A percentile compares a stretch with the other conserved stretches of the same genome.
These are phyloP conservation scores for Dioszegia hungarica DNA, from an alignment of 768 basidiomycete species.

Conservation along the genomic window DNA sequence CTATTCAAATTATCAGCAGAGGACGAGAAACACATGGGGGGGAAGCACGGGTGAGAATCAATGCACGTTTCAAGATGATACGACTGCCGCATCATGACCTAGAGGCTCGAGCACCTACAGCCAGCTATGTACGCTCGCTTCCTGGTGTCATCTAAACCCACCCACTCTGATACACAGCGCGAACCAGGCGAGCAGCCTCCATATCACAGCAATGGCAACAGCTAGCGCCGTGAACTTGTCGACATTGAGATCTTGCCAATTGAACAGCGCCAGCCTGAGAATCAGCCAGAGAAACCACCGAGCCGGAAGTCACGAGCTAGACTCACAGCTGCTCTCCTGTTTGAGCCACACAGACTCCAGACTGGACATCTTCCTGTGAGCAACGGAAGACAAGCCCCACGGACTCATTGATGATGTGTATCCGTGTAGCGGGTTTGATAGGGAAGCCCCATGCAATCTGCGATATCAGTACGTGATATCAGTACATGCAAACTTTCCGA, in stretches of 20 bases:
- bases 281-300: neutral
- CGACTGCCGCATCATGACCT: too few relatives aligned
- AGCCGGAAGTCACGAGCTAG: neutral
- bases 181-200: slow-evolving; percentile 37
- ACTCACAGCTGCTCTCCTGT: slow-evolving; percentile 47
- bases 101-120: too few relatives aligned
- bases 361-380: slow-evolving; percentile 28
- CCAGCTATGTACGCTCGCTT: too few relatives aligned
- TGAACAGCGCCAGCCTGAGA: slow-evolving; percentile 42
- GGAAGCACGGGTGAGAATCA: too few relatives aligned
- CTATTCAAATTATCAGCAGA: too few relatives aligned
- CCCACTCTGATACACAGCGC: slow-evolving; percentile 25
- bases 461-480: too few relatives aligned
- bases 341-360: slow-evolving; percentile 48
- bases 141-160: too few relatives aligned
- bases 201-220: slow-evolving; percentile 34
- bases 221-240: slow-evolving; percentile 36
- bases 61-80: too few relatives aligned
- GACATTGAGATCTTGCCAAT: slow-evolving; percentile 34
- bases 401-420: slow-evolving; percentile 50
- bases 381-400: slow-evolving; percentile 46
- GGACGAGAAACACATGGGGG: too few relatives aligned
- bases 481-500: too few relatives aligned
- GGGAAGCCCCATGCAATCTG: slow-evolving; percentile 6
- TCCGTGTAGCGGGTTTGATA: slow-evolving; percentile 35